These are phyloP conservation scores for Haplosporangium gracile DNA, from an alignment of 192 early-diverging fungal genomes.

Conservation along the genomic window DNA sequence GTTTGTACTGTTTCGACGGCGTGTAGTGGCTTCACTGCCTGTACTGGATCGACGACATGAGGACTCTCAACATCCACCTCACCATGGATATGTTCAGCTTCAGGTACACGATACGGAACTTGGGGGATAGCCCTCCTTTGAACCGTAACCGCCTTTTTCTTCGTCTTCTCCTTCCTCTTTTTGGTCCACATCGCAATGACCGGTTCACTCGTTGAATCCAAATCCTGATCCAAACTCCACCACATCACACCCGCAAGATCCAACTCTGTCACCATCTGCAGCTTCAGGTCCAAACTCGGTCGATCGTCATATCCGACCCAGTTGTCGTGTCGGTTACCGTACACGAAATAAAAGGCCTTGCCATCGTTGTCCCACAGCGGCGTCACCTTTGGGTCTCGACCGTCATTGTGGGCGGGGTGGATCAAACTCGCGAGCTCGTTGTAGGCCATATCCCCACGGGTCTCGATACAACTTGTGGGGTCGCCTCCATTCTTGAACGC, in stretches of 20 bases:
- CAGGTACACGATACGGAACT: not conserved
- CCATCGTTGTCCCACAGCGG: conserved; percentile 35
- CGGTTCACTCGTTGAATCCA: conserved; percentile 28
- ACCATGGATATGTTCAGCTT: not conserved
- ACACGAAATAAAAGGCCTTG: conserved; percentile 47
- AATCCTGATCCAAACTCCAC: conserved; percentile 52
- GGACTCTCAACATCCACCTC: not conserved
- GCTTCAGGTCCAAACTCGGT: conserved; percentile 38
- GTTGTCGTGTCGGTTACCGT: conserved; percentile 23
- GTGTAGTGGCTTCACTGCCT: not conserved
- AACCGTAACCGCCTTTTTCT: not conserved
- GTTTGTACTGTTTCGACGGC: not conserved
- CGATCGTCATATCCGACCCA: conserved; percentile 49
- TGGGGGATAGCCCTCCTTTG: not conserved
- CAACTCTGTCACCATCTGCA: conserved; percentile 38
- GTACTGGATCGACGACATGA: not conserved
- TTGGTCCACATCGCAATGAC: not conserved
- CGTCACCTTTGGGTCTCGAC: not conserved
- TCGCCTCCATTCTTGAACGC: conserved; percentile 32
- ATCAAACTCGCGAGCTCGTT: conserved; percentile 40
- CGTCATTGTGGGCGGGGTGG: not conserved
- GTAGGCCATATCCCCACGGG: conserved; percentile 42
- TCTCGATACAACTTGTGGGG: conserved; percentile 36
- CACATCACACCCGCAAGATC: conserved; percentile 47
- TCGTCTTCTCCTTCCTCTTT: not conserved